Evolutionary conservation across 2,329 filamentous ascomycete genomes (phyloP), one percentile per base, ranked within the genome.

Genomic region (Metarhizium album): DNA sequence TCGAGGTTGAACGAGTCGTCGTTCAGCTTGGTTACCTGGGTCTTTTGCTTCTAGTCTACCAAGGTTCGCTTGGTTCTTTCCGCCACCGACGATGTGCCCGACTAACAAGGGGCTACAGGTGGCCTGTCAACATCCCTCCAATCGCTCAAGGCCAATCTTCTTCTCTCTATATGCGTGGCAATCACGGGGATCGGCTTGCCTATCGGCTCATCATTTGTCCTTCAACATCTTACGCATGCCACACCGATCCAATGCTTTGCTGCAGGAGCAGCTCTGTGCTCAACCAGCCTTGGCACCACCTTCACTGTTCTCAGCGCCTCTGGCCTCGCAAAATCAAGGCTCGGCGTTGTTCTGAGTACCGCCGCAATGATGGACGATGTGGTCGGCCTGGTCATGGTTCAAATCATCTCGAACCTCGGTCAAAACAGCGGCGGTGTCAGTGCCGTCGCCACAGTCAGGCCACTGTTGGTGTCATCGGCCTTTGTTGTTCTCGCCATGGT

Each of bases 301-400:
- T n/a, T n/a, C n/a, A n/a, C n/a, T n/a, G n/a, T n/a, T n/a, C n/a
- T n/a, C n/a, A n/a, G n/a, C n/a, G n/a, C n/a, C n/a, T n/a, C n/a
- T n/a, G n/a, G n/a, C n/a, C n/a, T n/a, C n/a, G n/a, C n/a, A n/a
- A n/a, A n/a, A n/a, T n/a, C n/a, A n/a, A n/a, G n/a, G n/a, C n/a
- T n/a, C n/a, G n/a, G n/a, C n/a, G 31, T 33, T 6, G 31, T 33
- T 14, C 31, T 33, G 7, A 33, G 7, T 7, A 33, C 7, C 14
- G 31, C 31, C 31, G 87, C 87, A 0, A 87, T 93, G 79, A 79
- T 93, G 68, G 87, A 93, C 61, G 87, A 93, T 66, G 82, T 91
- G 0, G 76, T 87, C 1, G 86, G 86, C 0, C 68, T 91, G 9
- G 79, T 90, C 7, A 85, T 91, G 79, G 83, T 89, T 0, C 80